Percentiles rank a stretch among this genome's conserved stretches.
phyloP scores from a whole-genome alignment of 2,329 filamentous ascomycete genomes.

The Pestalotiopsis sp. region DNA sequence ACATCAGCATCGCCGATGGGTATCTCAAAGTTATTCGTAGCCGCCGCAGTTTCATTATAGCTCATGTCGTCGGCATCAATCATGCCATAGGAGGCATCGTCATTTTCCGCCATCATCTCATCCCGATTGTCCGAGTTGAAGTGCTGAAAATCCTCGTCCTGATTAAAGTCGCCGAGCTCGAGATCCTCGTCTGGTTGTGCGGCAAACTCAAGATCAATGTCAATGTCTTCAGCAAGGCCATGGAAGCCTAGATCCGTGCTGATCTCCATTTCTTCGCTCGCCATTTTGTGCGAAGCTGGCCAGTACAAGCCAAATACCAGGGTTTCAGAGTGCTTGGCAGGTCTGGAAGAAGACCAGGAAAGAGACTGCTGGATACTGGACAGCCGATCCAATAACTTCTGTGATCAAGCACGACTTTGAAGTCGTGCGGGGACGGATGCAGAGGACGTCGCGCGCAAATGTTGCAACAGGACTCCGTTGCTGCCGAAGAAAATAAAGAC shows the following conservation, averaged over 20 bases:
- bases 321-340: not conserved
- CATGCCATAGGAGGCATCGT: conserved; percentile 36
- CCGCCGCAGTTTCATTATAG: conserved; percentile 23
- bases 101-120: conserved; percentile 36
- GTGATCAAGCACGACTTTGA: not conserved
- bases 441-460: not conserved
- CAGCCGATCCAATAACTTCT: not conserved
- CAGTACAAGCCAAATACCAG: not conserved
- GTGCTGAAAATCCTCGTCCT: conserved; percentile 29
- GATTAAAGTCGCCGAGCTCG: conserved; percentile 34
- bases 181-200: conserved; percentile 34
- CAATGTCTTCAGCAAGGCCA: conserved; percentile 34
- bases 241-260: conserved; percentile 31
- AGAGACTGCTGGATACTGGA: not conserved
- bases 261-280: conserved; percentile 38
- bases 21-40: conserved; percentile 33
- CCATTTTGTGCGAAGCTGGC: conserved; percentile 24
- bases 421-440: not conserved
- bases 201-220: conserved; percentile 37
- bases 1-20: conserved; percentile 31
- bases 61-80: conserved; percentile 33
- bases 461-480: not conserved
- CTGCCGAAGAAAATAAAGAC: not conserved
- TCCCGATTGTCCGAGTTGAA: conserved; percentile 35
- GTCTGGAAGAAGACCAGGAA: not conserved